Base-by-base conservation (phyloP, 2,329 filamentous ascomycete genomes). In the Apiospora aurea region DNA sequence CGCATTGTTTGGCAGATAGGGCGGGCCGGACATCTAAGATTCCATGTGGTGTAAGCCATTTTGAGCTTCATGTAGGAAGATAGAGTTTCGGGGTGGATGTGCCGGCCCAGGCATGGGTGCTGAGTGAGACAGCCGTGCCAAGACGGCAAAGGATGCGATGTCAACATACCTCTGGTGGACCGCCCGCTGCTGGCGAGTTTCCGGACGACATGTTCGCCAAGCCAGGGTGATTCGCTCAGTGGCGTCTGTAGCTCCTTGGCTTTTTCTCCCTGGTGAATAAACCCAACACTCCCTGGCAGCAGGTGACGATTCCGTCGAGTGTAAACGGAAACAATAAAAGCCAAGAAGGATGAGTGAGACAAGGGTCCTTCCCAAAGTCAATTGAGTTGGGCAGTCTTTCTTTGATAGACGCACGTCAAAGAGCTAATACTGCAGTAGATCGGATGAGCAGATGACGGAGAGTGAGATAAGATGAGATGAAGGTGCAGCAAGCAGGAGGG, bases 11-110 rank as follows among this genome's bases (percentile, higher is more conserved):
- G 57, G 38, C 0, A 18, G 51, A 47, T 49, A 72, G 46, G 71
- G 70, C 41, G 71, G 70, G 16, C 66, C 67, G 44, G 66, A 68
- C 66, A 64, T 64, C 57, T 64, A 41, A 64, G 57, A 64, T 14
- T 18, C 0, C 51, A 34, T 29, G 13, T 26, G 34, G 34, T 41
- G 18, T 41, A 41, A 64, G 57, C 41, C 29, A 41, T 3, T 61
- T 61, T 8, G 29, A n/a, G 53, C 53, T 38, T 41, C 18, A 38
- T 21, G 34, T 2, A 41, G 13, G 26, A 4, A 41, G 4, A 13
- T 38, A 38, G 3, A 38, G 49, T 61, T 61, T 61, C 53, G 53
- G 53, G 53, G 51, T 13, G 38, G 41, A 38, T 10, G 10, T 16
- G 41, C 14, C 2, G 67, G 67, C 67, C 29, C n/a, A 67, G 41